Evolutionary conservation across 2,329 filamentous ascomycete species (phyloP).

Genomic region (Epichloe typhina): DNA sequence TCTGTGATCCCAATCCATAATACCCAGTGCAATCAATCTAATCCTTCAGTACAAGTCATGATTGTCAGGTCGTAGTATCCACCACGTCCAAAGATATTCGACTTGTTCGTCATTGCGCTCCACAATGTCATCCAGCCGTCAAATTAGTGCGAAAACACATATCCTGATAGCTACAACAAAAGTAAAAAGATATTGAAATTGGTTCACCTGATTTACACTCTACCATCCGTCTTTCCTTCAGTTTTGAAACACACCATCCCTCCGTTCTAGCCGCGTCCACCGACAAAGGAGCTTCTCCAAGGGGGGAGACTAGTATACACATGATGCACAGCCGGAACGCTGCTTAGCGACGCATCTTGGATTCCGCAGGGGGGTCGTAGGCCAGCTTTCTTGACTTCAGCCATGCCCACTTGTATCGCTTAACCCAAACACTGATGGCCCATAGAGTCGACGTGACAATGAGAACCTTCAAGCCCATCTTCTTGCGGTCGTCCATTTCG

Average conservation of each 20-base stretch:
- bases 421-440: conserved; percentile 88
- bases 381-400: conserved; percentile 91
- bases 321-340: conserved; percentile 14
- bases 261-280: conserved; percentile 27
- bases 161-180: conserved; percentile 3
- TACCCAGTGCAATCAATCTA: too few species aligned
- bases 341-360: conserved; percentile 35
- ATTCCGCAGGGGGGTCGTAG: conserved; percentile 62
- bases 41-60: too few species aligned
- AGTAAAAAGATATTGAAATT: conserved; percentile 24
- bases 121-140: too few species aligned
- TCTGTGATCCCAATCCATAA: too few species aligned
- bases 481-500: conserved; percentile 98
- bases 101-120: too few species aligned
- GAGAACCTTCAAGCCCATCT: conserved; percentile 97
- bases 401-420: conserved; percentile 98
- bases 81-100: too few species aligned
- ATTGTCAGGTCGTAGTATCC: too few species aligned
- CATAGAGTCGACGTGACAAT: conserved; percentile 66
- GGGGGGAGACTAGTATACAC: conserved; percentile 28
- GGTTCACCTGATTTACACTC: conserved; percentile 39
- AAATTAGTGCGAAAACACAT: too few species aligned
- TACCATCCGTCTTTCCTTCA: conserved; percentile 21
- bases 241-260: conserved; percentile 16
- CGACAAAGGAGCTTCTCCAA: conserved; percentile 29